Base-by-base conservation (phyloP, 768 basidiomycete species). In the Piloderma croceum region DNA sequence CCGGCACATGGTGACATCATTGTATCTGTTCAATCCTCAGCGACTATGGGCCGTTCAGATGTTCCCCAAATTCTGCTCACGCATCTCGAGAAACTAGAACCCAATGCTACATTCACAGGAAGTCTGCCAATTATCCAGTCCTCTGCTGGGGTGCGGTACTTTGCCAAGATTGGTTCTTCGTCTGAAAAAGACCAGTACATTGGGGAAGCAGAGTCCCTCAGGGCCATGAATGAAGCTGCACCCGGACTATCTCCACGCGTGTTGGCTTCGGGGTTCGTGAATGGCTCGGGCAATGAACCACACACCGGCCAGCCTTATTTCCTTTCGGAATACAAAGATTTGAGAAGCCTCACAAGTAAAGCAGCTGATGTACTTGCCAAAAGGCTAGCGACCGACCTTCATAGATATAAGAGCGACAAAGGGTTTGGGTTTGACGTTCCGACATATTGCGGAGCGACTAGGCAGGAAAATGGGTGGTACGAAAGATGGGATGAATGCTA, bases 361-460 rank as follows among this genome's bases (percentile, higher is more conserved):
- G 63, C 76, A 10, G 80, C 76, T 3, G 57, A 60, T 34, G 51
- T 60, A 10, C 67, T 89, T 6, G 87, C 76, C 7, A 67, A 67
- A 56, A 69, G 81, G 31, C 48, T 90, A 41, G 85, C 84, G 1
- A 71, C 62, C 3, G 83, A 88, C 52, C 57, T 90, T 41, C 87
- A 90, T 42, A 51, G 51, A 5, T 65, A 72, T 51, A 63, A 72
- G 47, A 79, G 78, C 42, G 46, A 60, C 4, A 59, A 70, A 3
- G 78, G 77, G 1, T 87, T 77, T 55, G 87, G 87, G 3, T 89
- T 88, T 53, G 61, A 63, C 5, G 70, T 84, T 13, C 83, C 86
- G 2, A 89, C 86, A 4, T 88, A 77, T 52, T 90, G 87, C 46
- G 87, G 87, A 5, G 68, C 68, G 4, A 89, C 87, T 1, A 71